A percentile compares a stretch with the other conserved stretches of the same genome.
phyloP scores from a whole-genome alignment of 345 rosid genomes.

The Euclidium syriacum region DNA sequence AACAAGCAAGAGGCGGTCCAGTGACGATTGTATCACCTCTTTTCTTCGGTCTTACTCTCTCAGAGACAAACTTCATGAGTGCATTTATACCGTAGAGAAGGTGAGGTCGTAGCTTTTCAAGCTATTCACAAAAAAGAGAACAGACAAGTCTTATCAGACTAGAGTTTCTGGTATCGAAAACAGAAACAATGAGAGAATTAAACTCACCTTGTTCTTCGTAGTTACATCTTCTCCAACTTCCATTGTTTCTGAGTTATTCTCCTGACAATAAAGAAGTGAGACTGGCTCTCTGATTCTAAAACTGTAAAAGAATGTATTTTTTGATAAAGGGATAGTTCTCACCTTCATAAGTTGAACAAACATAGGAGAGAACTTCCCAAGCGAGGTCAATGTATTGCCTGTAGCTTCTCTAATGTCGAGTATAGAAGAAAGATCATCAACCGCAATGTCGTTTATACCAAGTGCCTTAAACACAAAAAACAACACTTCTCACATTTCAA shows the following conservation, averaged over 20 bases:
- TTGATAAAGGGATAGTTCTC: slow-evolving; percentile 7
- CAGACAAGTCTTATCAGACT: neutral
- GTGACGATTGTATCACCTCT: slow-evolving; percentile 34
- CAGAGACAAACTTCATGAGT: slow-evolving; percentile 29
- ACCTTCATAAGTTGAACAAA: slow-evolving; percentile 41
- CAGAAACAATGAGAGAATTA: neutral
- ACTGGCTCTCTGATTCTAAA: neutral
- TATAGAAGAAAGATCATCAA: slow-evolving; percentile 34
- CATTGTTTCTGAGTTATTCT: slow-evolving; percentile 13
- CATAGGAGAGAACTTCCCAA: slow-evolving; percentile 38
- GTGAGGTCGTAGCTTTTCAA: slow-evolving; percentile 27
- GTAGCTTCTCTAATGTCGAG: slow-evolving; percentile 31
- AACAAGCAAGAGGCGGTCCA: slow-evolving; percentile 42
- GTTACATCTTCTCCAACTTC: slow-evolving; percentile 30
- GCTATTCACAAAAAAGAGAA: slow-evolving; percentile 15
- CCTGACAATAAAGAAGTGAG: slow-evolving; percentile 21
- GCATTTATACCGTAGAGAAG: slow-evolving; percentile 25
- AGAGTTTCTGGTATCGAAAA: neutral
- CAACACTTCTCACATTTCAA: no score
- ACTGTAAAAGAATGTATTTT: neutral
- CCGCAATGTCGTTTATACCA: slow-evolving; percentile 34
- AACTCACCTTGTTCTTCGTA: slow-evolving; percentile 28
- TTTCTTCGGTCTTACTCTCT: slow-evolving; percentile 42
- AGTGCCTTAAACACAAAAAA: slow-evolving; percentile 30
- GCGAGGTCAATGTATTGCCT: slow-evolving; percentile 27